A percentile compares a stretch with the other conserved stretches of the same genome.
Evolutionary conservation across 768 basidiomycete species (phyloP).

Genomic region (Pleurotus giganteus): DNA sequence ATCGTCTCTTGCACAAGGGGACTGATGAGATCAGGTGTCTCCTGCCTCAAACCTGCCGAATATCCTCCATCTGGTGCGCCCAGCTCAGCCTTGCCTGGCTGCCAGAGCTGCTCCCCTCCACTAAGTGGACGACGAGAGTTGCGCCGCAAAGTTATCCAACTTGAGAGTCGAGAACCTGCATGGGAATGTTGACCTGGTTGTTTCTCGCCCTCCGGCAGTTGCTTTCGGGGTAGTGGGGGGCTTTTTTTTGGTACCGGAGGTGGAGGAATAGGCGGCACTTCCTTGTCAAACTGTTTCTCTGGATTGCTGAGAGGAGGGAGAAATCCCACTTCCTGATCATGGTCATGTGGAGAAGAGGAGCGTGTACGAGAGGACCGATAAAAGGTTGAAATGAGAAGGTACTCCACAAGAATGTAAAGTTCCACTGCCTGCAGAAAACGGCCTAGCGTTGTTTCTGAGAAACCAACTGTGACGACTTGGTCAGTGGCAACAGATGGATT

Average conservation of each 20-base stretch:
- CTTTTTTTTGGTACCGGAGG: not conserved
- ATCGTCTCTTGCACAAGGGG: slow-evolving; percentile 5
- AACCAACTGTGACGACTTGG: slow-evolving; percentile 43
- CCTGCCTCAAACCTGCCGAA: not conserved
- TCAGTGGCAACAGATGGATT: not conserved
- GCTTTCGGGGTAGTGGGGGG: not conserved
- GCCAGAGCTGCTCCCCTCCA: slow-evolving; percentile 30
- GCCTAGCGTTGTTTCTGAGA: slow-evolving; percentile 70
- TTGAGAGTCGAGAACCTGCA: slow-evolving; percentile 26
- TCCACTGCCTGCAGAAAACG: slow-evolving; percentile 64
- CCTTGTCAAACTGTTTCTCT: slow-evolving; percentile 1
- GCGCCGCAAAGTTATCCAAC: slow-evolving; percentile 35
- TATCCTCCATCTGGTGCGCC: slow-evolving; percentile 17
- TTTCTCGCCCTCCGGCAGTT: not conserved
- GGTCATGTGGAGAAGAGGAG: slow-evolving; percentile 2
- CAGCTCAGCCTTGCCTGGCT: slow-evolving; percentile 27
- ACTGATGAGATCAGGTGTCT: slow-evolving; percentile 2
- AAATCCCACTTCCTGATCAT: not conserved
- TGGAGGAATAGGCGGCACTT: slow-evolving; percentile 5
- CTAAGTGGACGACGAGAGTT: slow-evolving; percentile 24
- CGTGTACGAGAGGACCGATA: slow-evolving; percentile 16
- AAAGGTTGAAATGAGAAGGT: slow-evolving; percentile 48
- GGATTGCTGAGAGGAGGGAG: not conserved
- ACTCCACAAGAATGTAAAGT: slow-evolving; percentile 60
- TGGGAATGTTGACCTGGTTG: slow-evolving; percentile 11